Percentiles rank a stretch among this genome's conserved stretches.
These are phyloP conservation scores for Aspergillus hortae DNA, from an alignment of 2,329 filamentous ascomycete genomes.

Conservation along the genomic window DNA sequence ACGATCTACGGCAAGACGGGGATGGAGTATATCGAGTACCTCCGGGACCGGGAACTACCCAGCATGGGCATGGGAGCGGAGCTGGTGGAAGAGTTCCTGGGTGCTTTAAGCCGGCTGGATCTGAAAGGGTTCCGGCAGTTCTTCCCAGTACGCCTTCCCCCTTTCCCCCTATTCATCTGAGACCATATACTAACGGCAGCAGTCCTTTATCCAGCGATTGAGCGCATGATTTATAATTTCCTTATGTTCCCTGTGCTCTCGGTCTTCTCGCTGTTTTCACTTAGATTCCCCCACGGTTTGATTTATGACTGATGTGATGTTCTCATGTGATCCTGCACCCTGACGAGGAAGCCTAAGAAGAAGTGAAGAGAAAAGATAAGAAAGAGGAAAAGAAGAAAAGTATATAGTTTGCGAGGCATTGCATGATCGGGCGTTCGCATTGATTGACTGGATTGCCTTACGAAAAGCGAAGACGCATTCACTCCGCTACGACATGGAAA, in stretches of 20 bases:
- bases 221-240: conserved; percentile 35
- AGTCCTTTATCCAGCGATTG: conserved; percentile 45
- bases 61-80: conserved; percentile 47
- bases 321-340: conserved; percentile 11
- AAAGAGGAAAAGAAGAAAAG: conserved; percentile 9
- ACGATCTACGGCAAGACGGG: conserved; percentile 89
- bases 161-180: background rate
- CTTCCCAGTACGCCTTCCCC: conserved; percentile 38
- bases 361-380: conserved; percentile 6
- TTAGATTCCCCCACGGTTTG: conserved; percentile 28
- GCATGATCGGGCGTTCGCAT: conserved; percentile 17
- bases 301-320: conserved; percentile 22
- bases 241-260: conserved; percentile 10
- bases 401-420: conserved; percentile 21
- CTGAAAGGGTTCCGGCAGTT: conserved; percentile 46
- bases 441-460: too few species aligned
- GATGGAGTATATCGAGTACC: conserved; percentile 64
- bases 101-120: conserved; percentile 43
- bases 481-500: too few species aligned
- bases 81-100: conserved; percentile 46
- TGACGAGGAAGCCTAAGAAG: too few species aligned
- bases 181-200: conserved; percentile 5
- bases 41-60: conserved; percentile 43
- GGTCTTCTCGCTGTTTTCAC: conserved; percentile 10
- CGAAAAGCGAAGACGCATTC: background rate